phyloP scores from a whole-genome alignment of 78 protist genomes.

The Dictyostelium discoideum region DNA sequence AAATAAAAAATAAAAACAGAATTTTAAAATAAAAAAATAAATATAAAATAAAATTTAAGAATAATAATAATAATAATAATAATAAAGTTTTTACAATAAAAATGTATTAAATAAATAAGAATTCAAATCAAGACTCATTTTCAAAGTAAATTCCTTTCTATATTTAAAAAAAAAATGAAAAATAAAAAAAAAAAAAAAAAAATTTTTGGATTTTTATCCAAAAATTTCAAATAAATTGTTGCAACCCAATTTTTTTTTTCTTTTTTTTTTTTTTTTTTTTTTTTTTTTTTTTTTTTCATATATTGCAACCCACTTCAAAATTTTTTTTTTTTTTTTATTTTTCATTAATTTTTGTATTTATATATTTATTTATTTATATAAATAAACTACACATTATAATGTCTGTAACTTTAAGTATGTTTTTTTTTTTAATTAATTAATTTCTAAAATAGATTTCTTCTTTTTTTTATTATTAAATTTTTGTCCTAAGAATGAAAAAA shows the following conservation, averaged over 20 bases:
- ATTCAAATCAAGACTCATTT: not conserved
- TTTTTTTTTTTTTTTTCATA: not conserved
- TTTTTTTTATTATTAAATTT: no score
- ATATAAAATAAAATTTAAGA: no score
- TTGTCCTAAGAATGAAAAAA: no score
- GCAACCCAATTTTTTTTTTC: not conserved
- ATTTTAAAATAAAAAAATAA: no score
- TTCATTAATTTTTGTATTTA: not conserved
- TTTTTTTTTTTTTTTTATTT: not conserved
- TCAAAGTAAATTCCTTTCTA: not conserved
- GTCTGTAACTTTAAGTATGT: not conserved
- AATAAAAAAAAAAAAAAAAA: no score
- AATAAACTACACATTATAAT: not conserved
- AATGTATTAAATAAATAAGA: no score
- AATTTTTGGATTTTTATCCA: not conserved
- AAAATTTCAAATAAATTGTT: not conserved
- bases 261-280: not conserved
- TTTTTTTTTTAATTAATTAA: no score
- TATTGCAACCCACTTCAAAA: not conserved
- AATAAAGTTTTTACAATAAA: no score
- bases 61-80: no score
- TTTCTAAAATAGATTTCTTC: no score
- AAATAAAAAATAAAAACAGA: no score
- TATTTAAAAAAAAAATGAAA: no score
- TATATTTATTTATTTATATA: not conserved